Conservation (phyloP, 306 rosid species). For the Glycine soja region DNA sequence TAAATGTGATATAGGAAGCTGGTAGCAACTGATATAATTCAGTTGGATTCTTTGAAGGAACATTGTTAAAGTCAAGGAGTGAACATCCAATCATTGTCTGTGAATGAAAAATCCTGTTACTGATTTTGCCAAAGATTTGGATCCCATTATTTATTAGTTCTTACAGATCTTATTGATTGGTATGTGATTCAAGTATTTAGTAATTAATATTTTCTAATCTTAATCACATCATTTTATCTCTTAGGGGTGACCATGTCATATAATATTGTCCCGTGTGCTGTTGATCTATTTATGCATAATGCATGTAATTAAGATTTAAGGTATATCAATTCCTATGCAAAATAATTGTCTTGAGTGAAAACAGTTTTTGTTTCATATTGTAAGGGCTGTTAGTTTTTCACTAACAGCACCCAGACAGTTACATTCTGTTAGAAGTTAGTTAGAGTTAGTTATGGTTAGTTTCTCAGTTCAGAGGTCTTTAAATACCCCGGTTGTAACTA, state of each 20-base stretch:
- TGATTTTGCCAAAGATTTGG: conserved; percentile 14
- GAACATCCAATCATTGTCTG: background rate
- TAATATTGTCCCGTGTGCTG: conserved; percentile 8
- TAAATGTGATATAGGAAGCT: background rate
- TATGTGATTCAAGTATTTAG: conserved; percentile 2
- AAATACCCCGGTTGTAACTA: too few species aligned
- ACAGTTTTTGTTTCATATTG: too few species aligned
- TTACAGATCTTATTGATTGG: background rate
- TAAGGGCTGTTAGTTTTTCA: too few species aligned
- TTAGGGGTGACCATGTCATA: conserved; percentile 29
- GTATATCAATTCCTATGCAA: conserved; percentile 23
- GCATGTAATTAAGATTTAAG: conserved; percentile 23
- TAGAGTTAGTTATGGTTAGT: too few species aligned
- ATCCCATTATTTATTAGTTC: background rate
- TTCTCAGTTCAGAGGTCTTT: too few species aligned
- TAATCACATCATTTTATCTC: conserved; percentile 2
- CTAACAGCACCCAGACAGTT: too few species aligned
- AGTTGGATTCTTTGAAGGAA: conserved; percentile 26
- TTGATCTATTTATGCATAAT: conserved; percentile 24
- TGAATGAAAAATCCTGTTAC: conserved; percentile 18
- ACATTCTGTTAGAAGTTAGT: too few species aligned
- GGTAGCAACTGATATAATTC: conserved; percentile 11
- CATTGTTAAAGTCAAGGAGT: conserved; percentile 12
- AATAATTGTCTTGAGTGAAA: conserved; percentile 19
- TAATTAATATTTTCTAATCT: conserved; percentile 16